Evolutionary conservation across 2,329 filamentous ascomycete genomes (phyloP).

Genomic region (Colletotrichum sp.): DNA sequence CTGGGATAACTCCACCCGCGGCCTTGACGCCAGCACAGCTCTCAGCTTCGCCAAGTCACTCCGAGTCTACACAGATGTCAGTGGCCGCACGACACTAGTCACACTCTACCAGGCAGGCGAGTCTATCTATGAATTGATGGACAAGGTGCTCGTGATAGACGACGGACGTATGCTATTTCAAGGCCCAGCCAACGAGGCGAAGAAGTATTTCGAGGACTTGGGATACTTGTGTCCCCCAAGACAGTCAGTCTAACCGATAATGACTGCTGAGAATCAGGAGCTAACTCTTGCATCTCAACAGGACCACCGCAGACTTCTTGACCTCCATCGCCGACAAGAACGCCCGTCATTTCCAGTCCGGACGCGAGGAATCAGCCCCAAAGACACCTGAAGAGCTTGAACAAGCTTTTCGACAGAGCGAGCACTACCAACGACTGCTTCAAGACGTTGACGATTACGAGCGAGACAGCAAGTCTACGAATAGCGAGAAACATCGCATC

Average conservation of each 20-base stretch:
- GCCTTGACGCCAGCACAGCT: conserved; percentile 80
- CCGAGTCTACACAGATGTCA: conserved; percentile 77
- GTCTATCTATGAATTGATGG: conserved; percentile 61
- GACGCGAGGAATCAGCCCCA: conserved; percentile 63
- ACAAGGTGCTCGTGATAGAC: conserved; percentile 82
- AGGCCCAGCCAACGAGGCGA: conserved; percentile 70
- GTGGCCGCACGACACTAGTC: conserved; percentile 58
- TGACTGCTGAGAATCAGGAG: conserved; percentile 30
- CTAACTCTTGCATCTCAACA: conserved; percentile 47
- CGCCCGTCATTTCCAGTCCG: conserved; percentile 66
- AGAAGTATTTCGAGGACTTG: conserved; percentile 76
- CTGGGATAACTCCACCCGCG: conserved; percentile 83
- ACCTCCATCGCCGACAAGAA: conserved; percentile 71
- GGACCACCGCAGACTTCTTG: conserved; percentile 70
- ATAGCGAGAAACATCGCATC: conserved; percentile 32
- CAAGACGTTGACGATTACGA: conserved; percentile 56
- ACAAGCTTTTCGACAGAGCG: conserved; percentile 62
- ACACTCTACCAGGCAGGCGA: conserved; percentile 49
- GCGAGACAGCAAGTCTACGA: conserved; percentile 32
- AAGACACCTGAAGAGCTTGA: conserved; percentile 68
- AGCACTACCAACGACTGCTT: conserved; percentile 58
- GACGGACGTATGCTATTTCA: conserved; percentile 78
- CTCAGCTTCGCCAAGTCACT: conserved; percentile 77
- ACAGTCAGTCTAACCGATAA: conserved; percentile 52
- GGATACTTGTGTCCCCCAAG: conserved; percentile 63